Evolutionary conservation across 2,329 filamentous ascomycete species (phyloP).

Genomic region (Aspergillus sp.): DNA sequence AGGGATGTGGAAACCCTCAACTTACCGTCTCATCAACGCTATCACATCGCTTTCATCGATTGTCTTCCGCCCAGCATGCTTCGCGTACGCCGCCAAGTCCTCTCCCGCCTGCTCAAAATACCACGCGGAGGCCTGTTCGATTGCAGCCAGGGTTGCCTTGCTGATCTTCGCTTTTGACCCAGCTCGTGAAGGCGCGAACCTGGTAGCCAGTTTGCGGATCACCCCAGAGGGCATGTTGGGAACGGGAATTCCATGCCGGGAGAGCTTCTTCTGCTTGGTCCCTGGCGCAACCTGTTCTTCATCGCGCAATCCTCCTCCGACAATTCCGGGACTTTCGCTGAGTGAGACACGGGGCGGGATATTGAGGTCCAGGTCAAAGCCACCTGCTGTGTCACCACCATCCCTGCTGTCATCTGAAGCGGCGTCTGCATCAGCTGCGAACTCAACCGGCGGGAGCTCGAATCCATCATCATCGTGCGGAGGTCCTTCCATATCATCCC

Average conservation of each 20-base stretch:
- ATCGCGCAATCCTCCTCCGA: conserved; percentile 36
- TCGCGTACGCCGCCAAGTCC: conserved; percentile 75
- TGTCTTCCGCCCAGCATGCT: conserved; percentile 77
- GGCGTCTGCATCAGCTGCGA: conserved; percentile 23
- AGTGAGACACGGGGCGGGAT: conserved; percentile 27
- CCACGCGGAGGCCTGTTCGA: conserved; percentile 82
- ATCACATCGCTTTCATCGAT: conserved; percentile 84
- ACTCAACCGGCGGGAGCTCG: conserved; percentile 28
- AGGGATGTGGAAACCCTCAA: conserved; percentile 19
- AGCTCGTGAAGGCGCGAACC: conserved; percentile 67
- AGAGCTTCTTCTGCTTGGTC: conserved; percentile 57
- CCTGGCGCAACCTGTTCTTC: conserved; percentile 27
- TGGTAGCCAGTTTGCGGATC: conserved; percentile 65
- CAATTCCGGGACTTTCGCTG: conserved; percentile 32
- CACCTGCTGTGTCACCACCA: conserved; percentile 23
- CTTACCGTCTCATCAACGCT: conserved; percentile 78
- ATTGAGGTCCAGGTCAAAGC: conserved; percentile 32
- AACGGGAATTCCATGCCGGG: conserved; percentile 71
- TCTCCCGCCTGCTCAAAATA: conserved; percentile 87
- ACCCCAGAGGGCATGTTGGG: conserved; percentile 70
- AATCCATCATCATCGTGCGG: conserved; percentile 37
- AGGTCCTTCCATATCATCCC: conserved; percentile 29
- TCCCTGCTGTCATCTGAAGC: conserved; percentile 27
- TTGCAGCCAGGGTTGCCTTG: conserved; percentile 69
- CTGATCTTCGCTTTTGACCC: conserved; percentile 67